Conservation (phyloP, 805 yeast species). For the Nakazawaea peltata region DNA sequence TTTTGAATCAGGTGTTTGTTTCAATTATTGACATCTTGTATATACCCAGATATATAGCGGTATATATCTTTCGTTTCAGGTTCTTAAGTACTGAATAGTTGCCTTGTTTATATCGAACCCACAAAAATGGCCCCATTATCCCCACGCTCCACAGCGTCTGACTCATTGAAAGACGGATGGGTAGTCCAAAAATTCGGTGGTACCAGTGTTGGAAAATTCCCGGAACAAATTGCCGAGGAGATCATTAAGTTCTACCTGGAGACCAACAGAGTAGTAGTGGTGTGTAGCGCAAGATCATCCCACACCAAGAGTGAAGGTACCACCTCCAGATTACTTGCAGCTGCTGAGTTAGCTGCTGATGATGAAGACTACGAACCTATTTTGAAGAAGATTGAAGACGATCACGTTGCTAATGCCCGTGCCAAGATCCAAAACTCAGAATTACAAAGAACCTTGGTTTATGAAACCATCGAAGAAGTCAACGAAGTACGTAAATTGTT, state of each 20-base stretch:
- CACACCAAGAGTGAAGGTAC: slow-evolving; percentile 93
- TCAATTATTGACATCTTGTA: too few species aligned
- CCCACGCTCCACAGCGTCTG: too few species aligned
- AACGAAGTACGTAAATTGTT: slow-evolving; percentile 60
- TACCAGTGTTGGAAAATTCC: slow-evolving; percentile 93
- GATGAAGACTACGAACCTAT: slow-evolving; percentile 50
- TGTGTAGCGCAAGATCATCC: slow-evolving; percentile 92
- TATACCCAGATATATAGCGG: too few species aligned
- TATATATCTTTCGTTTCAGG: too few species aligned
- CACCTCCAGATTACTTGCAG: slow-evolving; percentile 72
- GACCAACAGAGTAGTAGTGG: slow-evolving; percentile 74
- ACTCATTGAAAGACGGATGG: slow-evolving; percentile 37
- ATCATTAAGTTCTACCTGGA: slow-evolving; percentile 64
- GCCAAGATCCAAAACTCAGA: slow-evolving; percentile 34
- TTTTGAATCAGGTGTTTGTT: too few species aligned
- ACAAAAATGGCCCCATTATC: too few species aligned
- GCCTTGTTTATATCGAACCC: too few species aligned
- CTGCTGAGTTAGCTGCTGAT: slow-evolving; percentile 74
- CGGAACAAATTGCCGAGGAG: slow-evolving; percentile 75
- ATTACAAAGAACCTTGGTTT: slow-evolving; percentile 45
- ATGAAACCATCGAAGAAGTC: slow-evolving; percentile 58
- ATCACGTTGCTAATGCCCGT: slow-evolving; percentile 72
- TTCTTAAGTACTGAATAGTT: too few species aligned
- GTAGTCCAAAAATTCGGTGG: slow-evolving; percentile 95
- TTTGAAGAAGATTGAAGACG: slow-evolving; percentile 63